phyloP scores from a whole-genome alignment of 331 rosid species.

The Telfairia occidentalis region DNA sequence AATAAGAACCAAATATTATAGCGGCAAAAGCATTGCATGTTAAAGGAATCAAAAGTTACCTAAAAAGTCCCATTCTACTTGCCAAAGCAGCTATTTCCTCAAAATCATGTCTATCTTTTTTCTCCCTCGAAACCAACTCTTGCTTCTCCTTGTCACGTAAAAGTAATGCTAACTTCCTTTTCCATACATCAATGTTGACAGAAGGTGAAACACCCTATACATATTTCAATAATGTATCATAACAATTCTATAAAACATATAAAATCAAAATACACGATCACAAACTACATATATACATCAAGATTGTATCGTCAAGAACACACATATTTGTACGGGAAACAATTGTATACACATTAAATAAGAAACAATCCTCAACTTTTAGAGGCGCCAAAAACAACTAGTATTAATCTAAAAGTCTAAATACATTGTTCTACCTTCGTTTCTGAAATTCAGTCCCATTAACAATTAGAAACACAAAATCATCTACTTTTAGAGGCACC shows the following conservation, averaged over 20 bases:
- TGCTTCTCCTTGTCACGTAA: constrained; percentile 56
- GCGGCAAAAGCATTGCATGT: background rate
- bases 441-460: background rate
- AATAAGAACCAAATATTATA: background rate
- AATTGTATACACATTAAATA: background rate
- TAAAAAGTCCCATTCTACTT: constrained; percentile 65
- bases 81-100: constrained; percentile 62
- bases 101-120: constrained; percentile 69
- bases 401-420: background rate
- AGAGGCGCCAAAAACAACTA: background rate
- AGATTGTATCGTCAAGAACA: background rate
- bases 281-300: background rate
- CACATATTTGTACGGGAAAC: background rate
- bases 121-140: constrained; percentile 76
- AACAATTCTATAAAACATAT: background rate
- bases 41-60: constrained; percentile 30
- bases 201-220: constrained; percentile 36
- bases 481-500: background rate
- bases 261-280: background rate
- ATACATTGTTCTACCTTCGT: background rate
- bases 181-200: constrained; percentile 47
- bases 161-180: constrained; percentile 38
- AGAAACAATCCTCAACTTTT: background rate
- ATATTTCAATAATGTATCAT: constrained; percentile 4
- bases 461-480: background rate